Base-by-base conservation (phyloP, 2,329 filamentous ascomycete species). In the Microdochium trichocladiopsis region DNA sequence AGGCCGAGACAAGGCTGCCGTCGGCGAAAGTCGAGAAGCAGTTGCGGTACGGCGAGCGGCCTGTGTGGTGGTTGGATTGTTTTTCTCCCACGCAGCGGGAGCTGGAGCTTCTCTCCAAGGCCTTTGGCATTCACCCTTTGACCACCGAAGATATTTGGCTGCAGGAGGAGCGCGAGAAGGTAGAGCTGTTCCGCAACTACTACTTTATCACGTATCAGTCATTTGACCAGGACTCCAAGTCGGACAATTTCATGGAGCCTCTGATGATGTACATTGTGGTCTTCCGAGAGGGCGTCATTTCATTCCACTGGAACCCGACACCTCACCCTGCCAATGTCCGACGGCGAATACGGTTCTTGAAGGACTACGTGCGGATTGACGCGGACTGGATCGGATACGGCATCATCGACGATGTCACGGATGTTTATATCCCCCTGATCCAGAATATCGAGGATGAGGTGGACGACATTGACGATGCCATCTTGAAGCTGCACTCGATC, bases 301-400 rank as follows among this genome's bases (percentile, higher is more conserved):
- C 88, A 63, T 99, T 99, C 73, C 94, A 99, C 68, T 96, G 96
- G 70, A 92, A 88, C n/a, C 85, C 93, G 71, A 96, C 90, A 6
- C 94, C 94, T 10, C 94, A 99, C 68, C 89, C 93, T 2, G 93
- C 94, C 64, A 99, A 99, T 60, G 94, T 99, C 23, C 89, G 94
- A 22, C 84, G 94, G 47, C 85, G 94, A 31, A 93, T 99, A 63
- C 88, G 94, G 11, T 94, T 99, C 68, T 73, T 99, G 48, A 89
- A 89, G 58, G 94, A 99, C 68, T 99, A 95, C 67, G 80, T 97
- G 61, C 89, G 95, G 45, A 76, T 97, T 12, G 93, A 88, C 48
- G 90, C 93, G 0, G 94, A 99, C 67, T 99, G 94, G 94, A 96
- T 99, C 60, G 95, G 90, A 8, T 99, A 99, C 64, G 94, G 92